Conservation (phyloP, 495 filamentous ascomycete species). For the Clavariopsis aquatica region DNA sequence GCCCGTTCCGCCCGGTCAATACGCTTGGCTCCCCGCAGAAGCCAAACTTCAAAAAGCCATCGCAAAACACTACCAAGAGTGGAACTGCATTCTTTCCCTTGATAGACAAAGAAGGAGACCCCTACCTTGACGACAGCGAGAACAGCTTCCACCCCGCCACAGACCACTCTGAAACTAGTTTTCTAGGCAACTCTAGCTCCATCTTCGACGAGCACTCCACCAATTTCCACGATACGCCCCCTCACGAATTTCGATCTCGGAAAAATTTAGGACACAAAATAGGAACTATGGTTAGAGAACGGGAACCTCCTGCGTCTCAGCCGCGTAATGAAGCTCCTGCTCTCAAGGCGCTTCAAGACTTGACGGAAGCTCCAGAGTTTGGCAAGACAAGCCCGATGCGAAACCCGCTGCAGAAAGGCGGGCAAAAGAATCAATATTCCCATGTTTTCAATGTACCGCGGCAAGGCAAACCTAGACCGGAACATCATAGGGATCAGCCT, state of each 20-base stretch:
- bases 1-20: conserved; percentile 38
- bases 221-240: not conserved
- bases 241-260: not conserved
- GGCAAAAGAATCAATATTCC: conserved; percentile 26
- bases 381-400: conserved; percentile 57
- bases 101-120: conserved; percentile 1
- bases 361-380: conserved; percentile 54
- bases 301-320: conserved; percentile 33
- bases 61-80: not conserved
- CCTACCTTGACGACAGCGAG: not conserved
- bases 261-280: not conserved
- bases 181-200: conserved; percentile 28
- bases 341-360: conserved; percentile 32
- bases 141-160: not conserved
- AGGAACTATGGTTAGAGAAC: conserved; percentile 41
- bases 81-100: not conserved
- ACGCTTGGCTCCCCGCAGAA: conserved; percentile 41
- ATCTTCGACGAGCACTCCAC: conserved; percentile 25
- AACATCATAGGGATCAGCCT: conserved; percentile 26
- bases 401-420: conserved; percentile 43
- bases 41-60: conserved; percentile 29
- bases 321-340: conserved; percentile 26
- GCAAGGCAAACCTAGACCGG: conserved; percentile 31
- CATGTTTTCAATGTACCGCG: conserved; percentile 36
- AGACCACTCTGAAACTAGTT: conserved; percentile 9